phyloP scores from a whole-genome alignment of 805 yeast genomes.

The Wickerhamomyces kurtzmanii region DNA sequence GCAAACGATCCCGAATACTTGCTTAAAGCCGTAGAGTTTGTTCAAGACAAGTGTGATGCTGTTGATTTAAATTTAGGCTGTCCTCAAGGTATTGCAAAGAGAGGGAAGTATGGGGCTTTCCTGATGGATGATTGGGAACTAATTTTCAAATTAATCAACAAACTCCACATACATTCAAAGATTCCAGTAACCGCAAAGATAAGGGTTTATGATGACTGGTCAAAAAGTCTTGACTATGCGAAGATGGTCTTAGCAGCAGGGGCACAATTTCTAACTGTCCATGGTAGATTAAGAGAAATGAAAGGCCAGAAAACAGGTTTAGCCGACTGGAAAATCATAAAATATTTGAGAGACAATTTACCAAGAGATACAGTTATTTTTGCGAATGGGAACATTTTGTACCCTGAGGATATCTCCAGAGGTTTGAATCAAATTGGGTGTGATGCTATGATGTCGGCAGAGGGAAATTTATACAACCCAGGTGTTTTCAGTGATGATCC shows the following conservation, averaged over 20 bases:
- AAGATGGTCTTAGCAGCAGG: constrained; percentile 85
- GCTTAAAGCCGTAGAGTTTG: constrained; percentile 69
- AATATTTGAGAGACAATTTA: constrained; percentile 66
- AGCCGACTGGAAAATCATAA: constrained; percentile 84
- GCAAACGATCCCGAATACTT: constrained; percentile 90
- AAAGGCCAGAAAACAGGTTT: constrained; percentile 94
- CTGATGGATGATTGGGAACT: constrained; percentile 96
- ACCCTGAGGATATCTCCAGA: constrained; percentile 72
- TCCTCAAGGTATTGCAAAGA: constrained; percentile 94
- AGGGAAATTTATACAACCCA: constrained; percentile 89
- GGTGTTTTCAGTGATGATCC: constrained; percentile 61
- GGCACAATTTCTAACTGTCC: constrained; percentile 90
- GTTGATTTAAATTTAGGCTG: constrained; percentile 95
- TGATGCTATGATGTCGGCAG: constrained; percentile 97
- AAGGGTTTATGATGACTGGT: constrained; percentile 76
- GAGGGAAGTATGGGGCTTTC: constrained; percentile 93
- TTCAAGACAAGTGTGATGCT: constrained; percentile 85
- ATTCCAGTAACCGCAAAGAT: constrained; percentile 95
- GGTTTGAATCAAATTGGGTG: constrained; percentile 56
- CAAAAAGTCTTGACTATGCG: constrained; percentile 80
- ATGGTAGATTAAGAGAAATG: constrained; percentile 95
- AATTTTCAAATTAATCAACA: constrained; percentile 60
- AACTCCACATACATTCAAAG: constrained; percentile 62
- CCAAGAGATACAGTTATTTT: constrained; percentile 78
- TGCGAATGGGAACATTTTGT: constrained; percentile 91